Base-by-base conservation (phyloP, 345 rosid genomes). In the Mangifera indica region DNA sequence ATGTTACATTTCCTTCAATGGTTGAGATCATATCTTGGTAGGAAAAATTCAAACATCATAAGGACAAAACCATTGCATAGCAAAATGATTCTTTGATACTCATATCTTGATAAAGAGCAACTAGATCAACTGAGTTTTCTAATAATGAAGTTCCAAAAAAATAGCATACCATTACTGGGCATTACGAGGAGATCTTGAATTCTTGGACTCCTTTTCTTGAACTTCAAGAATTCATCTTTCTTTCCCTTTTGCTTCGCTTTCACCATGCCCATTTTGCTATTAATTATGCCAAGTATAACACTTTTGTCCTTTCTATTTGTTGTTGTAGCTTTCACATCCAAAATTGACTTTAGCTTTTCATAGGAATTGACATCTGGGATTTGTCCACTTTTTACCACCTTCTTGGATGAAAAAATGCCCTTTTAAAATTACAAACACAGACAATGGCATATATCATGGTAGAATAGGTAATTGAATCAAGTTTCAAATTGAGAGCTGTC, bases 141-240 rank as follows among this genome's bases (percentile, higher is more conserved):
- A 24, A 10, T 37, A 62, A 9, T 54, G 44, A 21, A 63, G 8
- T 58, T 21, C 53, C 37, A 13, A 52, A 29, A 10, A 18, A 51
- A 34, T 22, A 55, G 32, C 60, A 62, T 44, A 62, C 44, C 46
- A 46, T 59, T 54, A 37, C 32, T 26, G 15, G 48, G 51, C 60
- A 42, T 53, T 26, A 10, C 1, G 49, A 37, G 63, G 63, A 55
- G 29, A n/a, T n/a, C 68, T 14, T 71, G 76, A 67, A 64, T 56
- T 74, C 78, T 82, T 4, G 58, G 81, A 46, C 71, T 76, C 62
- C 73, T 83, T 73, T 49, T 88, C 85, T 82, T 86, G 83, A 82
- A 73, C 80, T 94, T 92, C 97, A 97, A 94, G 76, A 94, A 89
- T 76, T 89, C 97, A 15, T 94, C 98, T 72, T 94, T 94, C 86